Evolutionary conservation across 768 basidiomycete genomes (phyloP).

Genomic region (Candolleomyces eurysporus): DNA sequence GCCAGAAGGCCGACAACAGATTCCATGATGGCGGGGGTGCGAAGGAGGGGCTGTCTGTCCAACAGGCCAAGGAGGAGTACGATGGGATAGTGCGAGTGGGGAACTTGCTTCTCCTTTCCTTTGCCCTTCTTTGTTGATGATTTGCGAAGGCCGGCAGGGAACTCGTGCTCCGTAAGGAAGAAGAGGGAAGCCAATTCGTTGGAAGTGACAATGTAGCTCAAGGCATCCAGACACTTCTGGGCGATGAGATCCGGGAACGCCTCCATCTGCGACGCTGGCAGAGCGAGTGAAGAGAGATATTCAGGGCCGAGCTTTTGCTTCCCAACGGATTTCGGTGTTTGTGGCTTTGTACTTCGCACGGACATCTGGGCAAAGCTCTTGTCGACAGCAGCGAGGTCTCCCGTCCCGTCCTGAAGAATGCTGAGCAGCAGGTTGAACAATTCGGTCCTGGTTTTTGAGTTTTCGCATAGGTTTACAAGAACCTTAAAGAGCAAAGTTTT

Average conservation of each 20-base stretch:
- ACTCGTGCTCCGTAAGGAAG: conserved; percentile 95
- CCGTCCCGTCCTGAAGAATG: conserved; percentile 93
- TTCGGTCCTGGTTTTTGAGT: conserved; percentile 85
- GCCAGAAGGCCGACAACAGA: conserved; percentile 86
- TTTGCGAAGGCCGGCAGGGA: conserved; percentile 74
- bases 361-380: conserved; percentile 93
- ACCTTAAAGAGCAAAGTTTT: conserved; percentile 86
- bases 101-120: conserved; percentile 84
- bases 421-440: conserved; percentile 92
- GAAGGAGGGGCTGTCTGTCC: conserved; percentile 82
- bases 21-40: conserved; percentile 90
- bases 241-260: conserved; percentile 90
- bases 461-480: conserved; percentile 94
- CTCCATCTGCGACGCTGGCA: conserved; percentile 63
- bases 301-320: conserved; percentile 70
- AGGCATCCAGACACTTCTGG: conserved; percentile 89
- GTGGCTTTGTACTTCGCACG: conserved; percentile 54
- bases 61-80: conserved; percentile 85
- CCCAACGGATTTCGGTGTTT: conserved; percentile 55
- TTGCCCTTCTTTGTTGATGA: conserved; percentile 76
- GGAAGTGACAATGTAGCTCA: conserved; percentile 81
- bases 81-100: conserved; percentile 87
- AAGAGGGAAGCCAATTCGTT: conserved; percentile 87
- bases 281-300: conserved; percentile 45
- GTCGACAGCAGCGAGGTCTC: conserved; percentile 88